These are phyloP conservation scores for Cystofilobasidium capitatum DNA, from an alignment of 768 basidiomycete genomes.

Conservation along the genomic window DNA sequence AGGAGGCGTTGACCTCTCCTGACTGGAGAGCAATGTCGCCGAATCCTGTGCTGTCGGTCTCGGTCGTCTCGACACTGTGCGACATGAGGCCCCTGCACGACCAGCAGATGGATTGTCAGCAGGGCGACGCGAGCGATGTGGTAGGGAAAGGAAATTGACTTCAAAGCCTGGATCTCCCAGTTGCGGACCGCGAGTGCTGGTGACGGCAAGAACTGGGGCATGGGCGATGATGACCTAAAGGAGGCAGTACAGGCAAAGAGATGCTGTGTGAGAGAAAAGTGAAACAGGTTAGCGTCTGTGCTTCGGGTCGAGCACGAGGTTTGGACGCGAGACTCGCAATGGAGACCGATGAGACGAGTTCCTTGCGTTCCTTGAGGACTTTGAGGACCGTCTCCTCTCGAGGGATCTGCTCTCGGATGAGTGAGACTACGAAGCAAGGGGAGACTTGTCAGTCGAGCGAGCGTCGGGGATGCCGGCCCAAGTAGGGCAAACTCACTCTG, in stretches of 20 bases:
- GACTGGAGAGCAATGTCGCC: conserved; percentile 1
- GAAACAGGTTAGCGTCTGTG: conserved; percentile 32
- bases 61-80: background rate
- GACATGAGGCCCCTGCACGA: background rate
- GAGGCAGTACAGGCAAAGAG: conserved; percentile 37
- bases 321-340: background rate
- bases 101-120: background rate
- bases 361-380: conserved; percentile 16
- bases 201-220: conserved; percentile 39
- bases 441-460: background rate
- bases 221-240: conserved; percentile 35
- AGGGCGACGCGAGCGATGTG: background rate
- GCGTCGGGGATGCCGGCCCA: background rate
- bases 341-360: conserved; percentile 10
- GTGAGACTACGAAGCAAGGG: background rate
- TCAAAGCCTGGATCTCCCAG: conserved; percentile 19
- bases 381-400: conserved; percentile 8
- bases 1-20: background rate
- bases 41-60: background rate
- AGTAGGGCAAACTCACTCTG: conserved; percentile 31
- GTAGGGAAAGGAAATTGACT: background rate
- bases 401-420: conserved; percentile 25
- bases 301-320: too few relatives aligned
- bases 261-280: conserved; percentile 35
- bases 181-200: conserved; percentile 32